These are phyloP conservation scores for Amauroascus niger DNA, from an alignment of 2,329 filamentous ascomycete species.

Conservation along the genomic window DNA sequence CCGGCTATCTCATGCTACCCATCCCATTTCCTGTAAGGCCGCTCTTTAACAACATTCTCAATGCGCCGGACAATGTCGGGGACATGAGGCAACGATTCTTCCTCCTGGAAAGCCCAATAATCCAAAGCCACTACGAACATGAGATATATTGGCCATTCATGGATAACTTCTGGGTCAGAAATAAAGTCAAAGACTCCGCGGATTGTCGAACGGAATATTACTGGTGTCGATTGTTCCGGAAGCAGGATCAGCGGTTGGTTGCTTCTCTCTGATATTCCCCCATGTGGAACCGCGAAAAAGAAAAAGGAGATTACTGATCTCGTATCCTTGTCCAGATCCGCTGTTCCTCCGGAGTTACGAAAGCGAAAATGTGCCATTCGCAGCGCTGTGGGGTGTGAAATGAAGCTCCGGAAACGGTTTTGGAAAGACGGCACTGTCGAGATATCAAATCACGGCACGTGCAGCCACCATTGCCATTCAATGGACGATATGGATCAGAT, in stretches of 20 bases:
- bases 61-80: constrained; percentile 9
- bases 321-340: neutral
- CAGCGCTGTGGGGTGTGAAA: constrained; percentile 9
- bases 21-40: constrained; percentile 7
- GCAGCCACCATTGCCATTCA: constrained; percentile 6
- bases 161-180: constrained; percentile 12
- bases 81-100: constrained; percentile 11
- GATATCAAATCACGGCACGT: constrained; percentile 7
- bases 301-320: neutral
- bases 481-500: constrained; percentile 12
- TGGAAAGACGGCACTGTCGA: constrained; percentile 11
- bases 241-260: constrained; percentile 9
- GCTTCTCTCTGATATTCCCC: neutral
- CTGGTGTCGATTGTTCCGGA: constrained; percentile 11
- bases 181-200: constrained; percentile 9
- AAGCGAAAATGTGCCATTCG: constrained; percentile 10
- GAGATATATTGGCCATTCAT: constrained; percentile 11
- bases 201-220: constrained; percentile 12
- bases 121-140: constrained; percentile 7
- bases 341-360: constrained; percentile 4
- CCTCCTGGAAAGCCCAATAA: constrained; percentile 3
- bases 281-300: neutral
- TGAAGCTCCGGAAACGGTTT: constrained; percentile 10
- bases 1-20: constrained; percentile 9
- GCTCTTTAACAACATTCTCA: constrained; percentile 8